Evolutionary conservation across 257 asterid genomes (phyloP).

Genomic region (Solanum dulcamara): DNA sequence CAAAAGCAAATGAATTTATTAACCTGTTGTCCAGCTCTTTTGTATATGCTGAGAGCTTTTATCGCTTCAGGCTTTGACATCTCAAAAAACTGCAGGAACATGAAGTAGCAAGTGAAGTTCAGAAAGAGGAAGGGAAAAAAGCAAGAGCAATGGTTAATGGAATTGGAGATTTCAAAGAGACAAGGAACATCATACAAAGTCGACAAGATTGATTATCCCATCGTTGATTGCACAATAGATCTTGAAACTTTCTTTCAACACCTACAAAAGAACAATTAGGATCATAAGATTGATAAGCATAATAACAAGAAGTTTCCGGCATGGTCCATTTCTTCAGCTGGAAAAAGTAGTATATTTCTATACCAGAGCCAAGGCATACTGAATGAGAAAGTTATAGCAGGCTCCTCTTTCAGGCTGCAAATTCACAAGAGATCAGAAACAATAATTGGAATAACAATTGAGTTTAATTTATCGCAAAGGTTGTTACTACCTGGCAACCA

Average conservation of each 20-base stretch:
- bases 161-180: background rate
- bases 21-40: conserved; percentile 81
- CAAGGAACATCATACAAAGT: conserved; percentile 33
- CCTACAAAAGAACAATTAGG: conserved; percentile 13
- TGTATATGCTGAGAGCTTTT: conserved; percentile 63
- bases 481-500: conserved; percentile 55
- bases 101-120: background rate
- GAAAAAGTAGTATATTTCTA: background rate
- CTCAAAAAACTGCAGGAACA: conserved; percentile 59
- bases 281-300: background rate
- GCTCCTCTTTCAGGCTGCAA: conserved; percentile 91
- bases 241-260: conserved; percentile 84
- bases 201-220: conserved; percentile 82
- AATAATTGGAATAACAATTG: background rate
- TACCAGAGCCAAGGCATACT: conserved; percentile 86
- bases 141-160: background rate
- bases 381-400: conserved; percentile 62
- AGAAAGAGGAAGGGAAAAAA: background rate
- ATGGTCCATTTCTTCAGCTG: background rate
- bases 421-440: background rate
- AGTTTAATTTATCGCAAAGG: background rate
- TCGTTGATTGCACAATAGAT: conserved; percentile 83
- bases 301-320: background rate
- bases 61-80: conserved; percentile 78
- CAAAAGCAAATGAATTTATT: background rate